Base-by-base conservation (phyloP, 2,329 filamentous ascomycete genomes). In the Aspergillus novoparasiticus region DNA sequence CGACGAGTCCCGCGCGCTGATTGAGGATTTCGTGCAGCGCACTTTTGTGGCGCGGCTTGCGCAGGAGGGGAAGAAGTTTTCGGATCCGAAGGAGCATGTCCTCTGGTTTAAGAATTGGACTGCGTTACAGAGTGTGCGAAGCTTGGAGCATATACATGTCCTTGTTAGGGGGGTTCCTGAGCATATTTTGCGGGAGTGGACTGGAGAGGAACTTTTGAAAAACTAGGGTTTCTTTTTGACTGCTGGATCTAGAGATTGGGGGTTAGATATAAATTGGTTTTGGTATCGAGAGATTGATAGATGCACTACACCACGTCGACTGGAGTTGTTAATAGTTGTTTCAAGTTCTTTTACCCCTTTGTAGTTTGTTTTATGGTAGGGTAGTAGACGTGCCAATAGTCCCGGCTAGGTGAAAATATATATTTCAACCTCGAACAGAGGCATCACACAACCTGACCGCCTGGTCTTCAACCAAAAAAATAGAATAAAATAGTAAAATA, bases 51-150 rank as follows among this genome's bases (percentile, higher is more conserved):
- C 71, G 12, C 76, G 79, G 46, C 71, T 84, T 64, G 73, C 68
- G 14, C 67, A 68, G 46, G 80, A 81, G 64, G 65, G 68, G 39
- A 76, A 71, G 16, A 62, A 71, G 43, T 73, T 70, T 54, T 34
- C 67, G 6, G 69, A 75, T 48, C 78, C 75, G 53, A 66, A 70
- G 26, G 80, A 81, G 23, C 82, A 82, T 67, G 83, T 89, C 28
- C 72, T 86, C 62, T 89, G 87, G 87, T 89, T 89, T 71, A 89
- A 88, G 80, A 89, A 89, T 68, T 87, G 85, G 80, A 83, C 83
- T 10, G 81, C 81, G 43, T 69, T 89, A 74, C 87, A 89, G 75
- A 88, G 85, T 68, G 86, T 89, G 53, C 77, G 85, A 59, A 82
- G 83, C 0, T 73, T 87, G 36, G 85, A 87, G 68, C 85, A 87